These are phyloP conservation scores for Penicillium sp. DNA, from an alignment of 2,329 filamentous ascomycete species.

Conservation along the genomic window DNA sequence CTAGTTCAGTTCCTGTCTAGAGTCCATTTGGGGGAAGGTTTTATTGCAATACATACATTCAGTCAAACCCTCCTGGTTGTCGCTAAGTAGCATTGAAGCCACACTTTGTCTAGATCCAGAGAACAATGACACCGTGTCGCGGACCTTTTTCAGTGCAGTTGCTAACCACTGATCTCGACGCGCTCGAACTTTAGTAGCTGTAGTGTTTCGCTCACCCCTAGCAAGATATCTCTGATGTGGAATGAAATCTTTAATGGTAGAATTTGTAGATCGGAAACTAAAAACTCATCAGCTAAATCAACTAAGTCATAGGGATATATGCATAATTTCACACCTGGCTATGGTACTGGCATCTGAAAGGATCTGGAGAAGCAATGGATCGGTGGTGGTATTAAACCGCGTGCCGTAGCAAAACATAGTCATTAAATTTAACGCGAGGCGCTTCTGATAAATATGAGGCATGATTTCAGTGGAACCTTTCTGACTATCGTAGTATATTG, in stretches of 20 bases:
- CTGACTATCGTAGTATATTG: slow-evolving; percentile 9
- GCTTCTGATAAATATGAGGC: slow-evolving; percentile 12
- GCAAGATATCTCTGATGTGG: neutral
- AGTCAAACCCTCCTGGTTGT: neutral
- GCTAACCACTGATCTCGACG: neutral
- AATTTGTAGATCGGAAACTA: neutral
- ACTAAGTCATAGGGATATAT: neutral
- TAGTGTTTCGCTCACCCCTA: neutral
- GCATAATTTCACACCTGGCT: neutral
- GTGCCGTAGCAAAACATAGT: slow-evolving; percentile 13
- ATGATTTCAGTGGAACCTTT: slow-evolving; percentile 5
- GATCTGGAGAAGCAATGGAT: neutral
- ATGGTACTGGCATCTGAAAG: neutral
- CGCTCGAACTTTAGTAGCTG: neutral
- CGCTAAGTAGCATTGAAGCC: neutral
- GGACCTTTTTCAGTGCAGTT: neutral
- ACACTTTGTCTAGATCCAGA: neutral
- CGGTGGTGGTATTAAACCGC: slow-evolving; percentile 1
- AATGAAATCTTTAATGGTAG: neutral
- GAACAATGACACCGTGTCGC: neutral
- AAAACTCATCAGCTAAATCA: neutral
- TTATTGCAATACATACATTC: neutral
- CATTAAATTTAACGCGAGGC: slow-evolving; percentile 11
- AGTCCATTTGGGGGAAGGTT: neutral
- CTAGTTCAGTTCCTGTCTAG: no score